Base-by-base conservation (phyloP, 306 rosid species). In the Ceratonia siliqua region DNA sequence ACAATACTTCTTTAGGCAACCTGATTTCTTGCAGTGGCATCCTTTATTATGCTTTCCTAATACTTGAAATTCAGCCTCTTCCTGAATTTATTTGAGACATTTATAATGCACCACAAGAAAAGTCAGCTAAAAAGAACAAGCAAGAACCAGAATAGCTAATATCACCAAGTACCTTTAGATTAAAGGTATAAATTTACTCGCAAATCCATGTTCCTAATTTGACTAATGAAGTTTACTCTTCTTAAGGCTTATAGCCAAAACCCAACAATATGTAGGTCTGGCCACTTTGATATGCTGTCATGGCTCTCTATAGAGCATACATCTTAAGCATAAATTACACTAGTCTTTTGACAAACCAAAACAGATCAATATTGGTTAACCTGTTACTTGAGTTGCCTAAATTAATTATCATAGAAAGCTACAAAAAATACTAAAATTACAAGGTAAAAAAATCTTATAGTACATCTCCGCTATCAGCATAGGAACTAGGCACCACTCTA, bases 1-100 rank as follows among this genome's bases (percentile, higher is more conserved):
- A 3, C 97, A 91, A 67, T 91, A 91, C 87, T 87, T 91, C 88
- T 91, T 91, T 43, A 91, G 97, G 84, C 97, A 91, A 75, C 94
- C 97, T 54, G 96, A 86, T 80, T 89, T 91, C 87, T 82, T 87
- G 84, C 97, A 91, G 78, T 89, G 82, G 63, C 97, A 91, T 77
- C 97, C 97, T 87, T 91, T 91, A 73, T 89, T 89, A 87, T 91
- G 97, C 88, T 85, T 91, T 82, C 87, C 96, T 43, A 83, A 56
- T 35, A 83, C 77, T 82, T 86, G 96, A 85, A 53, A 59, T 75
- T 85, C 89, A 59, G 82, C 73, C 63, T 90, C 87, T 69, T 83
- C 89, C 97, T 91, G 85, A 59, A 72, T 78, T 75, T 21, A 42
- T 75, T 68, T 61, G 75, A 68, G 82, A 58, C 38, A 75, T 74